Conservation (phyloP, 2,329 filamentous ascomycete genomes). For the Samsoniella hepiali region DNA sequence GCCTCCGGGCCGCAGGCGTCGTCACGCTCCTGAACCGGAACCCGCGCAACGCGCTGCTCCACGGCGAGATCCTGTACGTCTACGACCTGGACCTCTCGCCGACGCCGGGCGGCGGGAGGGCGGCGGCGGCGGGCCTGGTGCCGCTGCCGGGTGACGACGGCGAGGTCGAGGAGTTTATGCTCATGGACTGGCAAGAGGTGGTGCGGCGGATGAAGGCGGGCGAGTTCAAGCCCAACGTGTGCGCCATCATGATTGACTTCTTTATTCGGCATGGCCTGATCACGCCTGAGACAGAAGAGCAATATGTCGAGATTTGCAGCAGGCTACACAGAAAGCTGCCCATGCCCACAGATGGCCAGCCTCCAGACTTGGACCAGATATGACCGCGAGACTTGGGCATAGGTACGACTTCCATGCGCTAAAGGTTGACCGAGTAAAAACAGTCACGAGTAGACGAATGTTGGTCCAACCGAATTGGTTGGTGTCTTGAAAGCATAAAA, state of each 20-base stretch:
- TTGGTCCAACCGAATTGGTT: not conserved
- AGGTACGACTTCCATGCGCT: not conserved
- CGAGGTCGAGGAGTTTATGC: conserved; percentile 72
- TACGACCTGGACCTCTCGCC: conserved; percentile 68
- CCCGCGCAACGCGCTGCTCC: conserved; percentile 28
- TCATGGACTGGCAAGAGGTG: conserved; percentile 61
- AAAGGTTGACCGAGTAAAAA: not conserved
- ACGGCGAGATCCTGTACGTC: conserved; percentile 55
- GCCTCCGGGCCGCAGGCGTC: conserved; percentile 29
- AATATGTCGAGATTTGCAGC: conserved; percentile 65
- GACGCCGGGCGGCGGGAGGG: conserved; percentile 37
- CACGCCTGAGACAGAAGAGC: conserved; percentile 66
- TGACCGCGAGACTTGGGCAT: not conserved
- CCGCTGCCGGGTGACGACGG: conserved; percentile 65
- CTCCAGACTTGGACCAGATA: no score
- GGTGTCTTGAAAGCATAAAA: conserved; percentile 13
- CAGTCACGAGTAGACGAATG: not conserved
- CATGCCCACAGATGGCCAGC: conserved; percentile 29
- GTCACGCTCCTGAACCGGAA: conserved; percentile 36
- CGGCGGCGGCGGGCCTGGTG: conserved; percentile 54
- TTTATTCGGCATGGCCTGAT: conserved; percentile 73
- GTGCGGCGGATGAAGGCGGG: conserved; percentile 58
- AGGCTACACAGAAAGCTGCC: conserved; percentile 45
- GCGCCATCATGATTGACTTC: conserved; percentile 75
- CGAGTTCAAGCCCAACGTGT: conserved; percentile 84